Percentiles rank a stretch among this genome's conserved stretches.
Conservation (phyloP, 345 rosid genomes). For the Salix viminalis region DNA sequence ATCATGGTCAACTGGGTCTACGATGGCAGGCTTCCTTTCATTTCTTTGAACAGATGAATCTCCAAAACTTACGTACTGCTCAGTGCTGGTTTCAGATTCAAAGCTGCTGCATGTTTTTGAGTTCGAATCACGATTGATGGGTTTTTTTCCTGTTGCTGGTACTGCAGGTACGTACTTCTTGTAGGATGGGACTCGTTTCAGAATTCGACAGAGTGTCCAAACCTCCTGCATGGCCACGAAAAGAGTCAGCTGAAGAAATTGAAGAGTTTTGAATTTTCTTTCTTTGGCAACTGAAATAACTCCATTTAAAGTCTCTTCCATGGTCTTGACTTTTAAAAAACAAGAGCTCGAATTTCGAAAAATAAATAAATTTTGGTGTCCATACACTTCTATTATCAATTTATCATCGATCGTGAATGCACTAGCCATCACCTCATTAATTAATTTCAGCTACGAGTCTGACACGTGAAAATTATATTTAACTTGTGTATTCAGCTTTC, state of each 20-base stretch:
- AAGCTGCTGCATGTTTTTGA: constrained; percentile 53
- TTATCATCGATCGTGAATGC: not conserved
- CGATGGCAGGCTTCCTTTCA: constrained; percentile 19
- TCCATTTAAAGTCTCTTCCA: not conserved
- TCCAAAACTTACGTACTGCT: constrained; percentile 23
- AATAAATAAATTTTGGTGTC: not conserved
- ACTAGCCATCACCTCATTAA: not conserved
- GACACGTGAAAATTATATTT: not conserved
- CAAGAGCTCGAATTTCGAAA: not conserved
- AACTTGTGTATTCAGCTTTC: not conserved
- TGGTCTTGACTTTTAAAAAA: not conserved
- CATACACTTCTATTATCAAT: too few relatives aligned
- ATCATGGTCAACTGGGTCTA: not conserved
- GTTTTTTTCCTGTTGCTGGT: constrained; percentile 18
- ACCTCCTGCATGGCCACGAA: constrained; percentile 47
- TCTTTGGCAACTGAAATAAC: not conserved
- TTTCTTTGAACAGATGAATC: constrained; percentile 26
- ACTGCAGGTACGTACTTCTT: constrained; percentile 32
- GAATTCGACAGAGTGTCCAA: constrained; percentile 79
- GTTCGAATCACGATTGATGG: constrained; percentile 26
- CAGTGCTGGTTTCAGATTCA: constrained; percentile 15
- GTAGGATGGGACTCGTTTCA: constrained; percentile 51
- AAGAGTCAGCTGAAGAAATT: not conserved
- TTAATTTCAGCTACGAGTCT: not conserved
- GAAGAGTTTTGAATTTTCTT: not conserved